Conservation (phyloP, 441 rosid species). For the Pelargonium cotyledonis region DNA sequence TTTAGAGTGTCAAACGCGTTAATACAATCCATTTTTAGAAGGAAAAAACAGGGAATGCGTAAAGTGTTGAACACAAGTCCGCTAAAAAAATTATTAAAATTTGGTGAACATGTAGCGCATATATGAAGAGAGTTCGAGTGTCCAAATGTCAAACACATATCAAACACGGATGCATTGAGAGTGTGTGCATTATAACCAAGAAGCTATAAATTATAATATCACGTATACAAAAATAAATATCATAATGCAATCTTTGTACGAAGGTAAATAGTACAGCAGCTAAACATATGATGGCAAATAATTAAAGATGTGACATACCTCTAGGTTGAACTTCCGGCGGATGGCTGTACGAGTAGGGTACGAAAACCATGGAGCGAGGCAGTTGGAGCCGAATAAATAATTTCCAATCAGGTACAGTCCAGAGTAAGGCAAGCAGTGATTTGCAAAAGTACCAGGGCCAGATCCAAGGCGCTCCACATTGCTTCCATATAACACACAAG, state of each 20-base stretch:
- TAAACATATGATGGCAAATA: not conserved
- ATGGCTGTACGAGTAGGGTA: slow-evolving; percentile 70
- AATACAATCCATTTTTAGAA: too few relatives aligned
- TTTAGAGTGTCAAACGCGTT: too few relatives aligned
- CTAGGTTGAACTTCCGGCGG: slow-evolving; percentile 79
- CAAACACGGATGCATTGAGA: too few relatives aligned
- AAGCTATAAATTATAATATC: not conserved
- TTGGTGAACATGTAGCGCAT: too few relatives aligned
- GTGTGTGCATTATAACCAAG: not conserved
- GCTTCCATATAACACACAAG: slow-evolving; percentile 85
- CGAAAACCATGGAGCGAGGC: slow-evolving; percentile 87
- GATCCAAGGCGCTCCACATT: slow-evolving; percentile 93
- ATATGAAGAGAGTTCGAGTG: too few relatives aligned
- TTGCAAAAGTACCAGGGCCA: slow-evolving; percentile 63
- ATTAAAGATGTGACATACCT: slow-evolving; percentile 42
- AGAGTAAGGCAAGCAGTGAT: slow-evolving; percentile 68
- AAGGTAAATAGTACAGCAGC: not conserved
- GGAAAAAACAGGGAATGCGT: too few relatives aligned
- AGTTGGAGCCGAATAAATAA: slow-evolving; percentile 63
- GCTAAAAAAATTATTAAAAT: too few relatives aligned
- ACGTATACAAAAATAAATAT: not conserved
- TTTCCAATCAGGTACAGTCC: slow-evolving; percentile 69
- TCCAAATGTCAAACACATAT: too few relatives aligned
- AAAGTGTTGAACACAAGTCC: too few relatives aligned
- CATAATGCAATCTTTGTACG: not conserved